These are phyloP conservation scores for Delitschia confertaspora DNA, from an alignment of 495 filamentous ascomycete genomes.

Conservation along the genomic window DNA sequence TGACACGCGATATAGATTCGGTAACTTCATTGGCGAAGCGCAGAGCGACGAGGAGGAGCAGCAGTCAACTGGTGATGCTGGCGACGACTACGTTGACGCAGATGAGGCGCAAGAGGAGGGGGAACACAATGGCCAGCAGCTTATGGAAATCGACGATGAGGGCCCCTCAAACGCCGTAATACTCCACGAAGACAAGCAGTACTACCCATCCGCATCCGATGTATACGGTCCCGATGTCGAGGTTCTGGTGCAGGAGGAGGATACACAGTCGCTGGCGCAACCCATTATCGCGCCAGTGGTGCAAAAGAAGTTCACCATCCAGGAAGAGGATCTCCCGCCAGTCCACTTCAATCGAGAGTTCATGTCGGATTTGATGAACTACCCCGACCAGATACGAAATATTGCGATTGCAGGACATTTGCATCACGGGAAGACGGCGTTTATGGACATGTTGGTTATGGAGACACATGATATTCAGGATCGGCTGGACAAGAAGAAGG, in stretches of 20 bases:
- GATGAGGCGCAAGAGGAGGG: constrained; percentile 51
- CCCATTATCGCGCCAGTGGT: constrained; percentile 90
- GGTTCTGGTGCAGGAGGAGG: constrained; percentile 92
- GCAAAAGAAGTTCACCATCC: constrained; percentile 88
- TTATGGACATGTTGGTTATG: constrained; percentile 96
- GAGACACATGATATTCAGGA: constrained; percentile 85
- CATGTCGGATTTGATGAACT: constrained; percentile 94
- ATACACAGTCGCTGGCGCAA: constrained; percentile 82
- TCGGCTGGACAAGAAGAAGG: constrained; percentile 64
- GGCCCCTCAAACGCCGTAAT: constrained; percentile 96
- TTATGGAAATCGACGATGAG: constrained; percentile 91
- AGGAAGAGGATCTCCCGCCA: constrained; percentile 82
- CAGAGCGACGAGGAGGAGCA: constrained; percentile 79
- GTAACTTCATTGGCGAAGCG: constrained; percentile 90
- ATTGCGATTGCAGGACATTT: constrained; percentile 85
- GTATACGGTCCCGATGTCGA: constrained; percentile 92
- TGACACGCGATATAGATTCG: constrained; percentile 56
- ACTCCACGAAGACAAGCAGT: constrained; percentile 98
- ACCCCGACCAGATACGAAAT: constrained; percentile 87
- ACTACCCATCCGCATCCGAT: constrained; percentile 92
- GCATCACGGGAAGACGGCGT: constrained; percentile 94
- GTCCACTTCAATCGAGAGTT: constrained; percentile 82
- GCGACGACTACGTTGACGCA: constrained; percentile 71
- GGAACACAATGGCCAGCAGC: constrained; percentile 63
- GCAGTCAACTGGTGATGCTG: constrained; percentile 58